Percentiles rank a stretch among this genome's conserved stretches.
Conservation (phyloP, 179 eudicot genomes). For the Carnegiea gigantea region DNA sequence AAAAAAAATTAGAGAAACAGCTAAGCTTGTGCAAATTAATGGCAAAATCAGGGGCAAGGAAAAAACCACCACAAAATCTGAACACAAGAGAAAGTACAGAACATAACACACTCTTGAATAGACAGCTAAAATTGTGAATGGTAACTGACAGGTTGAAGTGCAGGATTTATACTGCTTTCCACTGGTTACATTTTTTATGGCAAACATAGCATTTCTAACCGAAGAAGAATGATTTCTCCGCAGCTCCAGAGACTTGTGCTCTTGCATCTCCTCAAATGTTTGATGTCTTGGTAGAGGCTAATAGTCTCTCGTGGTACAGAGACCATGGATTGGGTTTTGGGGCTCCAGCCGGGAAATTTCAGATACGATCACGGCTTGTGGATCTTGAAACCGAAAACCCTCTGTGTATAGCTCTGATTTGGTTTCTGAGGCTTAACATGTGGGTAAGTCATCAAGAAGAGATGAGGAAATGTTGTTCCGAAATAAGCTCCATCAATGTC, state of each 20-base stretch:
- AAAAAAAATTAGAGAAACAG: background rate
- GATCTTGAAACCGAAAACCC: constrained; percentile 30
- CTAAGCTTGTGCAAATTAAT: background rate
- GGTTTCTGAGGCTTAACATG: constrained; percentile 28
- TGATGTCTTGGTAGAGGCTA: background rate
- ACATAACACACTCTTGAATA: constrained; percentile 31
- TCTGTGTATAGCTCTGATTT: constrained; percentile 15
- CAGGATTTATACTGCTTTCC: constrained; percentile 23
- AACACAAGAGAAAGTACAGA: constrained; percentile 20
- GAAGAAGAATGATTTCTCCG: constrained; percentile 16
- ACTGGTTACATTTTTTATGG: constrained; percentile 21
- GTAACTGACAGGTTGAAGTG: constrained; percentile 29
- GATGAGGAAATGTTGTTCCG: constrained; percentile 26
- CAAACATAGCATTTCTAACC: constrained; percentile 26
- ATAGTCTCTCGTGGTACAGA: background rate
- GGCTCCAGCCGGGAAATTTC: background rate
- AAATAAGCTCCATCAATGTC: constrained; percentile 31
- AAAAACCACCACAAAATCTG: constrained; percentile 16
- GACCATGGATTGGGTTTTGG: background rate
- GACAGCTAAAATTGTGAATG: constrained; percentile 27
- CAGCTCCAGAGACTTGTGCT: constrained; percentile 20
- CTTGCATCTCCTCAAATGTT: constrained; percentile 12
- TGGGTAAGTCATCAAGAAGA: constrained; percentile 27
- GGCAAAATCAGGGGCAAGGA: background rate
- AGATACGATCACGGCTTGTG: constrained; percentile 22